Evolutionary conservation across 768 basidiomycete genomes (phyloP).

Genomic region (Suillus decipiens): DNA sequence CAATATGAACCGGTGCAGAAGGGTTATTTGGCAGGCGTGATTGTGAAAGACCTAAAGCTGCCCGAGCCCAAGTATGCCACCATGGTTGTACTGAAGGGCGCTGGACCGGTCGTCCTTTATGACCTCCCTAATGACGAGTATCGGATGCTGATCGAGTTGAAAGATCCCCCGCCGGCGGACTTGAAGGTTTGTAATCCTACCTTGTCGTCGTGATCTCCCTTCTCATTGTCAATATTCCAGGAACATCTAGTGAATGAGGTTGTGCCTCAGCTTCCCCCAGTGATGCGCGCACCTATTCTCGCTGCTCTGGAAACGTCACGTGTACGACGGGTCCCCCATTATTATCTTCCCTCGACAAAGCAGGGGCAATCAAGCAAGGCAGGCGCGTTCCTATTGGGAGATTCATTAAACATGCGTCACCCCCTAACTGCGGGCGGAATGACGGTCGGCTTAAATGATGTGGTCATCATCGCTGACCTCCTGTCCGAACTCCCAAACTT

Average conservation of each 20-base stretch:
- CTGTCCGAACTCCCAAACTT: constrained; percentile 45
- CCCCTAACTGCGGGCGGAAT: constrained; percentile 94
- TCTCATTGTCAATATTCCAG: constrained; percentile 31
- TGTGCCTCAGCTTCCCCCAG: constrained; percentile 71
- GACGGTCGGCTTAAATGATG: constrained; percentile 88
- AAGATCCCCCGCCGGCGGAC: constrained; percentile 67
- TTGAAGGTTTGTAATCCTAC: constrained; percentile 51
- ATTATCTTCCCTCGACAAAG: constrained; percentile 75
- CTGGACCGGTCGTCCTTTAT: constrained; percentile 84
- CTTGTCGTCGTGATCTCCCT: constrained; percentile 10
- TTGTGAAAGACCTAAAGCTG: constrained; percentile 70
- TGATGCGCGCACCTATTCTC: constrained; percentile 61
- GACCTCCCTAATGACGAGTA: constrained; percentile 83
- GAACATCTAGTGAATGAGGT: constrained; percentile 64
- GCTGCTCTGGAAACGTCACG: constrained; percentile 66
- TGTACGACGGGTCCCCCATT: constrained; percentile 89
- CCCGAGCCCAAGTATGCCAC: constrained; percentile 74
- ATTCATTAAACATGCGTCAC: constrained; percentile 96
- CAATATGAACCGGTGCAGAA: constrained; percentile 50
- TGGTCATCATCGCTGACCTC: constrained; percentile 63
- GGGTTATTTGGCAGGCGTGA: constrained; percentile 80
- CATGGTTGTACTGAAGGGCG: constrained; percentile 69
- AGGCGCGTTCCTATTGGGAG: constrained; percentile 80
- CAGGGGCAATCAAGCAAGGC: constrained; percentile 54
- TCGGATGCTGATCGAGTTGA: constrained; percentile 86